Conservation (phyloP, 192 early-diverging fungal genomes). For the Lunasporangiospora selenospora region DNA sequence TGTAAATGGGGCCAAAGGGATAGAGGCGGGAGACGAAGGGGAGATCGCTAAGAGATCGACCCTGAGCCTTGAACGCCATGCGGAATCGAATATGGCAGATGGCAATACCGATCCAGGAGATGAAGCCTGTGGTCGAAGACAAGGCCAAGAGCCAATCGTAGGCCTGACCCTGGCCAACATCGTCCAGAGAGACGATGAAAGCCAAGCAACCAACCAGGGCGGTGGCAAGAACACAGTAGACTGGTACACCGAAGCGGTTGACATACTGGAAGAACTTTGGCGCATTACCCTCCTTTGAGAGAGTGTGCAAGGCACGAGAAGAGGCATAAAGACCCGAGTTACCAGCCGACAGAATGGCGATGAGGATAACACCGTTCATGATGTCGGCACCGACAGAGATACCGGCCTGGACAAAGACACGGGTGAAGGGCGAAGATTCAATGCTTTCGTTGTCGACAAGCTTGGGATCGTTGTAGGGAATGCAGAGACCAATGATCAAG, state of each 20-base stretch:
- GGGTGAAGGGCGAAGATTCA: slow-evolving; percentile 71
- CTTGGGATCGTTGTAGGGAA: slow-evolving; percentile 68
- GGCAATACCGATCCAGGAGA: slow-evolving; percentile 83
- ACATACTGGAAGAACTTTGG: slow-evolving; percentile 65
- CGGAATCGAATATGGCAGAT: slow-evolving; percentile 83
- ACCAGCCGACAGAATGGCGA: slow-evolving; percentile 71
- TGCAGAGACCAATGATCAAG: slow-evolving; percentile 85
- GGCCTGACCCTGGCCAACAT: slow-evolving; percentile 67
- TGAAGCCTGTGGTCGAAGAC: slow-evolving; percentile 73
- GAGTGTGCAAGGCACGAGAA: slow-evolving; percentile 76
- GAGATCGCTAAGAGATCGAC: slow-evolving; percentile 60
- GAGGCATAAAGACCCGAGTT: slow-evolving; percentile 86
- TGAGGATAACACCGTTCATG: slow-evolving; percentile 71
- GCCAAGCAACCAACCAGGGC: slow-evolving; percentile 64
- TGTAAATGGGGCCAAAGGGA: slow-evolving; percentile 64
- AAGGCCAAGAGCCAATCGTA: slow-evolving; percentile 69
- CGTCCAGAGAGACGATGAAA: slow-evolving; percentile 57
- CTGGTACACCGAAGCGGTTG: slow-evolving; percentile 67
- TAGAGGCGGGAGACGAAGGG: slow-evolving; percentile 68
- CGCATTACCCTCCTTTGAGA: slow-evolving; percentile 77
- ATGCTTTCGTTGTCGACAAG: slow-evolving; percentile 55
- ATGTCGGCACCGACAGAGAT: slow-evolving; percentile 62
- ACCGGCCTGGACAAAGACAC: slow-evolving; percentile 67
- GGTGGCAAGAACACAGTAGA: slow-evolving; percentile 63
- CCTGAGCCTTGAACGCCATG: slow-evolving; percentile 73